Evolutionary conservation across 495 filamentous ascomycete species (phyloP).

Genomic region (Tuber indicum): DNA sequence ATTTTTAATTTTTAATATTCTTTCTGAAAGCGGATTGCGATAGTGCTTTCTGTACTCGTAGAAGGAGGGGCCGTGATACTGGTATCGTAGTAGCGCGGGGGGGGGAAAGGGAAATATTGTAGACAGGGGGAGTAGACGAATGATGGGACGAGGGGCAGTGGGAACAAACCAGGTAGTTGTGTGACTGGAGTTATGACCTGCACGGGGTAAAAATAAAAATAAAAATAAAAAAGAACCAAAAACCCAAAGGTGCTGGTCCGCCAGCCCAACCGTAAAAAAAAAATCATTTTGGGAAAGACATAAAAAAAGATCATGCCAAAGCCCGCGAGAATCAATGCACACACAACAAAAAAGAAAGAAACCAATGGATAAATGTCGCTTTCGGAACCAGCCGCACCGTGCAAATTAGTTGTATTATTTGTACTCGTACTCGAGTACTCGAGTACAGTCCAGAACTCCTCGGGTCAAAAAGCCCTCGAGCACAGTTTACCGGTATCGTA

Average conservation of each 20-base stretch:
- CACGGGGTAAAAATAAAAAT: not conserved
- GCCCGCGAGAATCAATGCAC: not conserved
- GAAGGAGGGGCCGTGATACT: not conserved
- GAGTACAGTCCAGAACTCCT: slow-evolving; percentile 7
- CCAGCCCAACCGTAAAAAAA: not conserved
- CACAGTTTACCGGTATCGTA: not conserved
- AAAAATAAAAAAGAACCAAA: not conserved
- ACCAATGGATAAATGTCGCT: slow-evolving; percentile 14
- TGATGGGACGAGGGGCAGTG: not conserved
- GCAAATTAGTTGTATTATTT: too few species aligned
- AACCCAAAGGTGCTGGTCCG: not conserved
- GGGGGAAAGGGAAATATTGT: not conserved
- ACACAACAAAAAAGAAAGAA: not conserved
- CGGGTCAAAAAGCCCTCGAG: not conserved
- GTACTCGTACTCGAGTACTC: not conserved
- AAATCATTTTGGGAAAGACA: not conserved
- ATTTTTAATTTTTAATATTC: not conserved
- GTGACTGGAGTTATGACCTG: not conserved
- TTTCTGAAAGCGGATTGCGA: not conserved
- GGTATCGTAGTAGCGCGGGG: not conserved
- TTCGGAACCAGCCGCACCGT: slow-evolving; percentile 30
- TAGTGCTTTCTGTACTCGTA: not conserved
- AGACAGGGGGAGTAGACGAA: not conserved
- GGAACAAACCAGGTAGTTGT: not conserved
- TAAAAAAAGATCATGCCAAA: not conserved